These are phyloP conservation scores for Papiliotrema laurentii DNA, from an alignment of 1,284 basidiomycete genomes.

Conservation along the genomic window DNA sequence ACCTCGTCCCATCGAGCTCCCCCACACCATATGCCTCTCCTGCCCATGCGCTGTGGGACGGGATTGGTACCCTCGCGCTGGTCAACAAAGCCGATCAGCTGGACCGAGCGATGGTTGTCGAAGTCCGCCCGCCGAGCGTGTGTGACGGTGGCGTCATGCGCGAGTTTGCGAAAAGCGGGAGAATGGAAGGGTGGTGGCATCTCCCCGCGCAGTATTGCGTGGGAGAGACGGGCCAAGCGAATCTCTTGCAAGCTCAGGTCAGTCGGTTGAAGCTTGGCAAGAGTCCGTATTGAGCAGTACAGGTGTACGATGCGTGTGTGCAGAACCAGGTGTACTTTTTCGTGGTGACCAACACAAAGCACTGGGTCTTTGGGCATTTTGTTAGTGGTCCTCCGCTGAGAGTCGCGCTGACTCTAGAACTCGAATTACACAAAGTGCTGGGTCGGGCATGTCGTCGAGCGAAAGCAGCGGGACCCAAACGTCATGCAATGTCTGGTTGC, in stretches of 20 bases:
- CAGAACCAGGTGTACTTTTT: constrained; percentile 41
- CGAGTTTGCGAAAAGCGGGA: constrained; percentile 26
- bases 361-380: constrained; percentile 47
- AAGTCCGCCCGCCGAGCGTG: constrained; percentile 35
- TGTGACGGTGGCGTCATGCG: constrained; percentile 28
- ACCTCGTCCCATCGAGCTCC: constrained; percentile 28
- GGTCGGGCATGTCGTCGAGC: constrained; percentile 31
- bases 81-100: constrained; percentile 24
- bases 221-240: constrained; percentile 37
- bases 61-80: constrained; percentile 39
- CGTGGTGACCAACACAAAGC: constrained; percentile 39
- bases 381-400: constrained; percentile 21
- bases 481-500: constrained; percentile 39
- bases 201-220: constrained; percentile 24
- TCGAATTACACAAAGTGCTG: constrained; percentile 27
- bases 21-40: constrained; percentile 6
- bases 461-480: constrained; percentile 28
- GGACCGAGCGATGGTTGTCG: constrained; percentile 35
- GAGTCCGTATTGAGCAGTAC: neutral
- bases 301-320: constrained; percentile 43
- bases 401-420: constrained; percentile 20
- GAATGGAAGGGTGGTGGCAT: constrained; percentile 29
- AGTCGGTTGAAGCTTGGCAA: constrained; percentile 5
- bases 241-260: constrained; percentile 41
- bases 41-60: constrained; percentile 30